Evolutionary conservation across 1,284 basidiomycete species (phyloP), one percentile per base, ranked within the genome.

Genomic region (Malassezia nana): DNA sequence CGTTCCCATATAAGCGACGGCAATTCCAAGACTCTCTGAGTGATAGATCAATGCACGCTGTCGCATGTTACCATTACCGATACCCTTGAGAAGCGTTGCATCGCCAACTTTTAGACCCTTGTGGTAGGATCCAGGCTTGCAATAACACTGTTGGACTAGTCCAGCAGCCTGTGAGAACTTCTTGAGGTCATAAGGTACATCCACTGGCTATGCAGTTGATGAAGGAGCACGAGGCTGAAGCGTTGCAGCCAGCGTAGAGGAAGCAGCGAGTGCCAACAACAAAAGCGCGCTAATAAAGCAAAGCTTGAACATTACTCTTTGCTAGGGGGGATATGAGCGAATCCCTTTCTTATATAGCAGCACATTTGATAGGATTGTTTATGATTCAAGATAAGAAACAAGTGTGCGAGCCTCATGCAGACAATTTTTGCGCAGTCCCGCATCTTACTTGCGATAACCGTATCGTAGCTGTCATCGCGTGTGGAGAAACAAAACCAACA

Each of bases 1-100:
- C 39, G 65, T 66, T 41, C 66, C 66, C 49, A 65, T 58, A 42
- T 62, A 64, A 4, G 60, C 56, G 2, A 70, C 62, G 9, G 64
- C 57, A 42, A 70, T 63, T 28, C 63, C 64, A 29, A 49, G 50
- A 25, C 35, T 46, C 1, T 60, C 35, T 13, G 66, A 66, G 46
- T 67, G 62, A 35, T 65, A 66, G 0, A 68, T 57, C 22, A 55
- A 62, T 9, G 52, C 58, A 39, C 50, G 54, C 25, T 65, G 67
- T 4, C 53, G 56, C 24, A 50, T 41, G 28, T 50, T 32, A 9
- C 66, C 67, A 50, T 70, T 61, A 16, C 67, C 67, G 3, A 50
- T 53, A 1, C 52, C 52, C 59, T 57, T 64, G 15, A 68, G 55
- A 13, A 70, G 56, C 35, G 50, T 39, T 10, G 62, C 56, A 29